Evolutionary conservation across 1,139 yeast genomes (phyloP).

Genomic region (Lodderomyces margitis): DNA sequence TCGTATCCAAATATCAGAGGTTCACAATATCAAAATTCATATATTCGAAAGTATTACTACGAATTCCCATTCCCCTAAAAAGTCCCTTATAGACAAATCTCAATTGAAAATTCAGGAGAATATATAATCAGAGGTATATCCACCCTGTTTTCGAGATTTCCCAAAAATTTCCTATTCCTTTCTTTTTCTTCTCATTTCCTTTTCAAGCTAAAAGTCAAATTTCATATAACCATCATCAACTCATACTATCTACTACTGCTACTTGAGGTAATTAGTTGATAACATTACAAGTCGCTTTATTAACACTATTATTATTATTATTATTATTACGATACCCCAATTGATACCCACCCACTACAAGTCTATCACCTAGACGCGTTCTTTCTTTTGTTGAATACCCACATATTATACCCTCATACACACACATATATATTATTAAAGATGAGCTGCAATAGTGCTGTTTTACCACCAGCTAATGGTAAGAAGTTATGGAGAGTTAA

Average conservation of each 20-base stretch:
- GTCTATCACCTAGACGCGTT: slow-evolving; percentile 1
- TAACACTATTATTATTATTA: too few species aligned
- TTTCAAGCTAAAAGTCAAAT: neutral
- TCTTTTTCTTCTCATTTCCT: neutral
- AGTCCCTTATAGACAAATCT: too few species aligned
- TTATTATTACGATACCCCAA: slow-evolving; percentile 1
- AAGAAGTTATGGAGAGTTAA: slow-evolving; percentile 50
- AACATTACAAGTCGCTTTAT: neutral
- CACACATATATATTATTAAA: neutral
- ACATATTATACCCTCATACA: neutral
- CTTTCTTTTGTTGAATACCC: neutral
- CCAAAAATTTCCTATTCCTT: slow-evolving; percentile 1
- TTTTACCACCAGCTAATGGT: slow-evolving; percentile 47
- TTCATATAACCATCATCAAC: neutral
- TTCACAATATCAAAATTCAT: too few species aligned
- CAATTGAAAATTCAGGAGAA: neutral
- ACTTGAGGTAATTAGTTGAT: slow-evolving; percentile 1
- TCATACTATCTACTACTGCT: neutral
- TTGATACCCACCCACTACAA: slow-evolving; percentile 2
- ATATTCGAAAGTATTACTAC: too few species aligned
- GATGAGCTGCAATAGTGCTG: slow-evolving; percentile 5
- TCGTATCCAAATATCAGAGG: neutral
- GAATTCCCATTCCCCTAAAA: too few species aligned
- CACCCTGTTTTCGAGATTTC: neutral
- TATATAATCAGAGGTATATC: slow-evolving; percentile 3